Evolutionary conservation across 2,329 filamentous ascomycete genomes (phyloP), one percentile per base, ranked within the genome.

Genomic region (Diaporthe citriasiana): DNA sequence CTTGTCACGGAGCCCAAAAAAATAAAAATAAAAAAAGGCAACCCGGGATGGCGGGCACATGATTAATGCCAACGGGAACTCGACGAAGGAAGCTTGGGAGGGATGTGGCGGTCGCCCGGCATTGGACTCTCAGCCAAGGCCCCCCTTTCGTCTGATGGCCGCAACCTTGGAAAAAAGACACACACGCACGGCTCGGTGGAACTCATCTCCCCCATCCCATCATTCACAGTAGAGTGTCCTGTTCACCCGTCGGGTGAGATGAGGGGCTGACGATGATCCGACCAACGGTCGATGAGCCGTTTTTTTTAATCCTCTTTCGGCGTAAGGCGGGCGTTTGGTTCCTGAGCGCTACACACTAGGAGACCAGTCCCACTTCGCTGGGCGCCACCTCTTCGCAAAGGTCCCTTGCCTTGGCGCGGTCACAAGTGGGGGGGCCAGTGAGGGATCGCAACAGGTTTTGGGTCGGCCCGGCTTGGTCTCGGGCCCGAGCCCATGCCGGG

Each of bases 71-170:
- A 53, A 51, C 47, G 45, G 45, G 47, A 7, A 1, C 2, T 5
- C 47, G 12, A 19, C 17, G 45, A 68, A 68, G 63, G 63, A 60
- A 60, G 60, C 60, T 68, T 53, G 33, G 63, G 45, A 68, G 38
- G 63, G 63, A 53, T 27, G 45, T 53, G 47, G 63, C 47, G 47
- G 30, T 25, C 63, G 47, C 47, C 40, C 63, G 63, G 63, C 63
- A 68, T 35, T 68, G 47, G 63, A 47, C 42, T 53, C 63, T 53
- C 63, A 68, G 63, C 63, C 45, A 53, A 53, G 63, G 9, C 22
- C 15, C 57, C 57, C n/a, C n/a, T n/a, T n/a, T 19, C 60, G 60
- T 35, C 60, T 15, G 60, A 66, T 42, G 5, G 25, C 27, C 10
- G 22, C 22, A 47, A 40, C 56, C 56, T 60, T 42, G 56, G 56